A percentile compares a stretch with the other conserved stretches of the same genome.
These are phyloP conservation scores for Talaromyces albobiverticillius DNA, from an alignment of 2,329 filamentous ascomycete species.

Conservation along the genomic window DNA sequence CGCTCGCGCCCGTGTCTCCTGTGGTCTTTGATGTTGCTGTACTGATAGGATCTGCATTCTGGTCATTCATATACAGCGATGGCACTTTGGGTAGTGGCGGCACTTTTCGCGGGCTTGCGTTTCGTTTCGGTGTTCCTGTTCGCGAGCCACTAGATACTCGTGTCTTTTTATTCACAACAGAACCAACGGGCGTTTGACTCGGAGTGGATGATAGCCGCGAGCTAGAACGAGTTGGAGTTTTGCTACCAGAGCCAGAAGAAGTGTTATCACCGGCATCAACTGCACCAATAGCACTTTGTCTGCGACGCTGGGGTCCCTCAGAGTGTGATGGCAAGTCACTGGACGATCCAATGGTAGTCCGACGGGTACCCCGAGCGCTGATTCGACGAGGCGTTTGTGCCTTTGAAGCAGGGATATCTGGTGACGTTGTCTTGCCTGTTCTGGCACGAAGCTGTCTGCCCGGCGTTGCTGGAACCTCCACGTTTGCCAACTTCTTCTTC, in stretches of 20 bases:
- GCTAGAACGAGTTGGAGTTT: constrained; percentile 12
- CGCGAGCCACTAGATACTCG: constrained; percentile 51
- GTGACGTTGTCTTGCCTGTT: constrained; percentile 49
- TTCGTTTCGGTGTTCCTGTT: constrained; percentile 35
- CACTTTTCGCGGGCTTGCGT: constrained; percentile 34
- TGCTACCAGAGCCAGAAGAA: constrained; percentile 7
- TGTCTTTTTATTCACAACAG: constrained; percentile 59
- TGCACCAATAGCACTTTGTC: constrained; percentile 26
- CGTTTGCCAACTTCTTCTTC: constrained; percentile 61
- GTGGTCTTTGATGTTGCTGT: not conserved
- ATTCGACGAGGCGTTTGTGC: constrained; percentile 54
- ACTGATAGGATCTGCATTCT: constrained; percentile 20
- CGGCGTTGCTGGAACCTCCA: constrained; percentile 39
- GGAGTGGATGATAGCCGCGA: constrained; percentile 21
- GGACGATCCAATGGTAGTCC: constrained; percentile 61
- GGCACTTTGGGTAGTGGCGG: constrained; percentile 44
- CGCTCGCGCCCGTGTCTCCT: constrained; percentile 17
- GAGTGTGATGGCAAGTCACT: constrained; percentile 39
- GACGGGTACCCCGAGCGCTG: constrained; percentile 45
- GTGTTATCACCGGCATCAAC: constrained; percentile 14
- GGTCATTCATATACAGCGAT: constrained; percentile 29
- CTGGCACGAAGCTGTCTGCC: constrained; percentile 73
- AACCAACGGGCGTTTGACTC: constrained; percentile 26
- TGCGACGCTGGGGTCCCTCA: not conserved
- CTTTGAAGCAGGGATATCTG: constrained; percentile 46